These are phyloP conservation scores for Raphanus raphanistrum DNA, from an alignment of 345 rosid genomes.

Conservation along the genomic window DNA sequence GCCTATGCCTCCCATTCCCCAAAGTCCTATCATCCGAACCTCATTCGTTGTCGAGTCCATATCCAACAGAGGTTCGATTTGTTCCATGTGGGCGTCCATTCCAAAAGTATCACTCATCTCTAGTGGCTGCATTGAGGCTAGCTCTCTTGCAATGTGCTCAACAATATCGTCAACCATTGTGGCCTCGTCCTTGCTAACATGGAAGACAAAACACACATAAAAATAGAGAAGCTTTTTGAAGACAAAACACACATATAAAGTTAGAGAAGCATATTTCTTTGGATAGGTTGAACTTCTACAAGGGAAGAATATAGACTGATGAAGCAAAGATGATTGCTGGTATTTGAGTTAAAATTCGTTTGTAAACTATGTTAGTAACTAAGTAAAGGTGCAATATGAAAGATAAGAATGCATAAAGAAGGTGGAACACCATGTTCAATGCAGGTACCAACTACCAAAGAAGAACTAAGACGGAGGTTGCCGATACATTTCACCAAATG, in stretches of 20 bases:
- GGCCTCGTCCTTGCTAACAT: neutral
- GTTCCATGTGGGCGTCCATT: slow-evolving; percentile 1
- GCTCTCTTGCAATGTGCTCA: neutral
- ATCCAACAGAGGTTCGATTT: neutral
- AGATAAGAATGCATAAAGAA: neutral
- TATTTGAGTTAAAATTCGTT: neutral
- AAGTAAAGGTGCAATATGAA: neutral
- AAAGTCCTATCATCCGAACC: slow-evolving; percentile 15
- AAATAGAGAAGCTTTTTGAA: neutral
- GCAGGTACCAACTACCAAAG: neutral
- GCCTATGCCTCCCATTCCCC: slow-evolving; percentile 5
- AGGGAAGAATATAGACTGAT: neutral
- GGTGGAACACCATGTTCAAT: neutral
- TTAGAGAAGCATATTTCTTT: neutral
- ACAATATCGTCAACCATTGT: neutral
- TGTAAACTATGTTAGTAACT: neutral
- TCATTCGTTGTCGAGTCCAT: neutral
- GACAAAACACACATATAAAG: neutral
- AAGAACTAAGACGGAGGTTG: neutral
- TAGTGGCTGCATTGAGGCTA: neutral
- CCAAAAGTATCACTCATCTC: neutral
- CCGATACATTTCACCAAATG: neutral
- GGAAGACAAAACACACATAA: neutral
- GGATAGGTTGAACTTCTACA: neutral
- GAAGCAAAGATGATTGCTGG: neutral